Percentiles rank a stretch among this genome's conserved stretches.
Evolutionary conservation across 257 asterid species (phyloP).

Genomic region (Solanum pinnatisectum): DNA sequence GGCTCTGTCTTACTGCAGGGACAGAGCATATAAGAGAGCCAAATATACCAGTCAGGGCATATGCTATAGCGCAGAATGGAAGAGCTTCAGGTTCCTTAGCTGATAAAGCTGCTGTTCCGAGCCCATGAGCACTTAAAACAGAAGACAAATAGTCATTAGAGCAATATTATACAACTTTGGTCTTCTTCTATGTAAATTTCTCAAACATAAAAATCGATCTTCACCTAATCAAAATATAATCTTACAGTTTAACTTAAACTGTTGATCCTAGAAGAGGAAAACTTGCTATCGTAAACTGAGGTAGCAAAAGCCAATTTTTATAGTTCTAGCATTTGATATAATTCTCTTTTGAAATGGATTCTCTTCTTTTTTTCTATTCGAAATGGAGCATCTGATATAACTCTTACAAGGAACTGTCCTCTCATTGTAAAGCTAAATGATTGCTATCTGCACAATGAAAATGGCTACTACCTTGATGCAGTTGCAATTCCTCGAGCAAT

Average conservation of each 20-base stretch:
- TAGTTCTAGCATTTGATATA: background rate
- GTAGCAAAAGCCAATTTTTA: background rate
- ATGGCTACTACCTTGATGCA: conserved; percentile 69
- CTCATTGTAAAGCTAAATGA: background rate
- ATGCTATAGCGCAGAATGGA: conserved; percentile 95
- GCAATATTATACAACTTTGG: background rate
- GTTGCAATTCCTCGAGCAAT: conserved; percentile 98
- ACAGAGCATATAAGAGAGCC: conserved; percentile 91
- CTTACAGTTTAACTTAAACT: background rate
- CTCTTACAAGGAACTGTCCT: background rate
- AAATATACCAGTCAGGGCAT: conserved; percentile 89
- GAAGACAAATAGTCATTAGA: background rate
- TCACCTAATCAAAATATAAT: background rate
- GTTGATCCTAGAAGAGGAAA: background rate
- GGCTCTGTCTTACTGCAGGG: conserved; percentile 81
- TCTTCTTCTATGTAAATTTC: background rate
- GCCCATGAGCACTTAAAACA: conserved; percentile 75
- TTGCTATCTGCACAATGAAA: background rate
- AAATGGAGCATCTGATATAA: background rate
- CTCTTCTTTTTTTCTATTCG: background rate
- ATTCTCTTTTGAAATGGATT: background rate
- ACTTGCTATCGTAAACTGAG: background rate
- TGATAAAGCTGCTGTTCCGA: conserved; percentile 96
- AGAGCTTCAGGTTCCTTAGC: conserved; percentile 99
- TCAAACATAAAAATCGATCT: background rate